Evolutionary conservation across 441 rosid genomes (phyloP).

Genomic region (Adansonia rubrostipa): DNA sequence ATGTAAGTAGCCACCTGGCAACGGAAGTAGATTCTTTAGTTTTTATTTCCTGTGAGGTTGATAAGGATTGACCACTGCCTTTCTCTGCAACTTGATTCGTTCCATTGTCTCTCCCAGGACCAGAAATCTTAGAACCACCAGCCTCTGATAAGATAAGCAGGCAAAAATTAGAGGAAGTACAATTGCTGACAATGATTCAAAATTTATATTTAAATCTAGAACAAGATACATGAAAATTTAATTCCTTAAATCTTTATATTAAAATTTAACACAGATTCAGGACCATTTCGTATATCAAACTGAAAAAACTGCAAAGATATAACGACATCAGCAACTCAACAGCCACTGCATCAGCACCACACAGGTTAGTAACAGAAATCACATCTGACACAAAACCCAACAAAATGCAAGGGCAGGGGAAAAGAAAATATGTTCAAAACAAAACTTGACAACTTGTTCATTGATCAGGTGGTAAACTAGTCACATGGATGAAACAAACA

Average conservation of each 20-base stretch:
- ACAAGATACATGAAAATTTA: slow-evolving; percentile 5
- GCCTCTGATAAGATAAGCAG: slow-evolving; percentile 59
- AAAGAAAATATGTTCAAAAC: not conserved
- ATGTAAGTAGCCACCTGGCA: slow-evolving; percentile 51
- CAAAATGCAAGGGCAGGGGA: not conserved
- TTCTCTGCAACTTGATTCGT: slow-evolving; percentile 59
- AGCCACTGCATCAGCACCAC: not conserved
- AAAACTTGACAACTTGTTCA: not conserved
- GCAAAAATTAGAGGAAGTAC: slow-evolving; percentile 28
- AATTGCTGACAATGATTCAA: slow-evolving; percentile 20
- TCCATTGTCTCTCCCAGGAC: slow-evolving; percentile 56
- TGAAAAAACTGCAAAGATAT: slow-evolving; percentile 1
- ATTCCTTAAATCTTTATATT: not conserved
- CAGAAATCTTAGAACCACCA: slow-evolving; percentile 59
- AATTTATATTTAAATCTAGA: not conserved
- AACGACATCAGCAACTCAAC: slow-evolving; percentile 1
- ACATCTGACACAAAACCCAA: not conserved
- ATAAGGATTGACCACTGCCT: slow-evolving; percentile 47
- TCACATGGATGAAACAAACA: slow-evolving; percentile 16
- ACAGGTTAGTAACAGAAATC: not conserved
- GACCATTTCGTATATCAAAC: slow-evolving; percentile 12
- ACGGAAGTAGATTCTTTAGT: slow-evolving; percentile 49
- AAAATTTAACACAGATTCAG: not conserved
- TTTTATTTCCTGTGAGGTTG: slow-evolving; percentile 51
- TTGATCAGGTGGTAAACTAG: slow-evolving; percentile 19